A percentile compares a stretch with the other conserved stretches of the same genome.
These are phyloP conservation scores for Drechslerella dactyloides DNA, from an alignment of 2,329 filamentous ascomycete genomes.

Conservation along the genomic window DNA sequence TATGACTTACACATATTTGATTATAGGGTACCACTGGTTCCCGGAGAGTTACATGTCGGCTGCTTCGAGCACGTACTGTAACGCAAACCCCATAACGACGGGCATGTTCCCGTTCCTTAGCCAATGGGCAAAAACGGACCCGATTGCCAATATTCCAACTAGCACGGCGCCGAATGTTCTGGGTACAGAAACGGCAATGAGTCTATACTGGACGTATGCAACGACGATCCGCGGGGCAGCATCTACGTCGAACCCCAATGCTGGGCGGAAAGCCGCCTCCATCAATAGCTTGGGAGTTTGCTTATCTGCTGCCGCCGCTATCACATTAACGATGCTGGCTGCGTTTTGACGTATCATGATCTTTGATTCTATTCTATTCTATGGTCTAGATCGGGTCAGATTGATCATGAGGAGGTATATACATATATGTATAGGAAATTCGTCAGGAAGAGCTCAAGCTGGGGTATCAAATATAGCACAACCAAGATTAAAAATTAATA, in stretches of 20 bases:
- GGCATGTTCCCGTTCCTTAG: slow-evolving; percentile 36
- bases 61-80: slow-evolving; percentile 36
- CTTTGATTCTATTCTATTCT: no score
- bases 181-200: slow-evolving; percentile 31
- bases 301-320: neutral
- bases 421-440: slow-evolving; percentile 33
- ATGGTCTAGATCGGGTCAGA: no score
- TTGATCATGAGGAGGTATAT: slow-evolving; percentile 5
- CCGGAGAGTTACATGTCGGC: slow-evolving; percentile 32
- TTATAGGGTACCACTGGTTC: slow-evolving; percentile 32
- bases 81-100: slow-evolving; percentile 33
- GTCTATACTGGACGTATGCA: slow-evolving; percentile 40
- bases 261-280: neutral
- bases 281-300: slow-evolving; percentile 5
- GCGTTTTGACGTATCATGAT: neutral
- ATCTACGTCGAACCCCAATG: neutral
- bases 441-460: slow-evolving; percentile 28
- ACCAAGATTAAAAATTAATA: slow-evolving; percentile 14
- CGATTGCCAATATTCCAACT: slow-evolving; percentile 12
- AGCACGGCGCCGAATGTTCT: slow-evolving; percentile 34
- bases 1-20: no score
- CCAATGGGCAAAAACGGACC: slow-evolving; percentile 24
- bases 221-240: slow-evolving; percentile 1
- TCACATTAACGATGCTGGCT: neutral
- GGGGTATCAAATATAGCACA: slow-evolving; percentile 28